Conservation (phyloP, 371 early-diverging fungal genomes). For the Phascolomyces articulosus region DNA sequence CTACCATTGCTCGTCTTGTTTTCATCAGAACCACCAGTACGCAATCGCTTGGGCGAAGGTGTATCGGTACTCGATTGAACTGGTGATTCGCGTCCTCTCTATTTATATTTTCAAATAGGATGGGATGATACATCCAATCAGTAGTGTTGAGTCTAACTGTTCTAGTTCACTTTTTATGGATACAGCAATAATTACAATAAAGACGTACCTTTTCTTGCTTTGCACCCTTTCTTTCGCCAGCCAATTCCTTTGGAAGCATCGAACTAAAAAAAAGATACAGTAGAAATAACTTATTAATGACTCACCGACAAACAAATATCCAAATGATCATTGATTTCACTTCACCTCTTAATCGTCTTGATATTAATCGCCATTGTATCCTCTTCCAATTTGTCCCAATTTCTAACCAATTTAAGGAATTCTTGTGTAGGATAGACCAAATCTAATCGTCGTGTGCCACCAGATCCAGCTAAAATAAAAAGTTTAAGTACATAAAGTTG, state of each 20-base stretch:
- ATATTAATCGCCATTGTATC: conserved; percentile 73
- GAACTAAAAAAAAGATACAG: conserved; percentile 2
- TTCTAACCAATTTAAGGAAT: conserved; percentile 78
- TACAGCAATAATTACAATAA: no score
- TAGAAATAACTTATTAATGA: neutral
- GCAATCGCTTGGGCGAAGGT: neutral
- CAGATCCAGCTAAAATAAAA: conserved; percentile 14
- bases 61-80: neutral
- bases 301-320: no score
- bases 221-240: neutral
- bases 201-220: neutral
- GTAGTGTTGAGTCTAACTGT: no score
- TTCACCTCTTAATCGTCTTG: conserved; percentile 72
- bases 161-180: no score
- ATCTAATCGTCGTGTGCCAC: conserved; percentile 57
- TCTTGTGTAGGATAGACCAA: conserved; percentile 81
- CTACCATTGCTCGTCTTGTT: neutral
- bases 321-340: no score
- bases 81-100: neutral
- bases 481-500: no score
- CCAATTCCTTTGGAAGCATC: conserved; percentile 7
- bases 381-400: conserved; percentile 79
- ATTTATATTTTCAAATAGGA: neutral
- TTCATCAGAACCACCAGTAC: neutral
- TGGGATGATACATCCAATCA: no score